Base-by-base conservation (phyloP, 1,284 basidiomycete genomes). In the Lentinula novae-zelandiae region DNA sequence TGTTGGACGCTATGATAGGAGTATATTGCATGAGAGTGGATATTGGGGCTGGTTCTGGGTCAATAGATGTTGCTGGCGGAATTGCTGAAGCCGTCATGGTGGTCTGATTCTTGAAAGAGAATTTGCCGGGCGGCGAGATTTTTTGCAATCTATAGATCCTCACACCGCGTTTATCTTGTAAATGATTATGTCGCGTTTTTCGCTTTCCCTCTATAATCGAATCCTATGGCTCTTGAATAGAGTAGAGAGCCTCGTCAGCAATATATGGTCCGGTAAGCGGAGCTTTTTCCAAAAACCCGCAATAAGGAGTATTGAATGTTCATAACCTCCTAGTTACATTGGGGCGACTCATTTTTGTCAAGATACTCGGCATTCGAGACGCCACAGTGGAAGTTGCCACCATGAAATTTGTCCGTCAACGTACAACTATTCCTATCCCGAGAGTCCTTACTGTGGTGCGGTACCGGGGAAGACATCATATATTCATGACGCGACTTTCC, bases 391-490 rank as follows among this genome's bases (percentile, higher is more conserved):
- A 56, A 20, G 31, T 65, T 22, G 48, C 53, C 10, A 64, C 49
- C 38, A 67, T 71, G 66, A 58, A 64, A 17, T 67, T 58, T 52
- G 62, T 68, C 27, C 65, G 64, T 38, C 49, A 51, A 27, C 36
- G 68, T 38, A 71, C 69, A 5, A 63, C 49, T 13, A 69, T 70
- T 42, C 70, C 70, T 1, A 53, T 70, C n/a, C 69, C 69, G 9
- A 66, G 64, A 12, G 53, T 60, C 5, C 50, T 60, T 17, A 50
- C 46, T 46, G 40, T 33, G 15, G 27, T 56, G 15, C 42, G 40
- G 3, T 42, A 44, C n/a, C n/a, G 38, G n/a, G 38, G 40, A 15
- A 38, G 40, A 27, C 39, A 15, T 12, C 20, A 56, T 44, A 46
- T 46, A 13, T 42, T 33, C 38, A 56, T 56, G 40, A 44, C 22